phyloP scores from a whole-genome alignment of 805 yeast genomes.

The Saturnispora sekii region DNA sequence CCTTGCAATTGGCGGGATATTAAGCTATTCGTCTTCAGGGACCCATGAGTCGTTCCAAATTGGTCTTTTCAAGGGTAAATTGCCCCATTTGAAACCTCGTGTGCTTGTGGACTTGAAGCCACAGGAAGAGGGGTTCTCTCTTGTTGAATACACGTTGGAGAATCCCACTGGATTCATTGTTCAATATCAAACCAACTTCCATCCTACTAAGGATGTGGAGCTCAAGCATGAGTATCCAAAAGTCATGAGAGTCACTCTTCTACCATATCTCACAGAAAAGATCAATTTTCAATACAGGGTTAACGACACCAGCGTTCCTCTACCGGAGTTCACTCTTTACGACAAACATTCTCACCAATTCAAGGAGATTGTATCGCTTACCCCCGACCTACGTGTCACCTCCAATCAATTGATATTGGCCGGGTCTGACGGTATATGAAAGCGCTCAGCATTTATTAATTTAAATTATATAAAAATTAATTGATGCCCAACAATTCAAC shows the following conservation, averaged over 20 bases:
- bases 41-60: conserved; percentile 19
- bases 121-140: conserved; percentile 17
- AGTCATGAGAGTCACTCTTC: conserved; percentile 37
- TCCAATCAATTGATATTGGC: conserved; percentile 20
- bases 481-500: conserved; percentile 61
- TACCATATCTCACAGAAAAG: conserved; percentile 50
- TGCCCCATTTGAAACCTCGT: conserved; percentile 65
- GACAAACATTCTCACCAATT: conserved; percentile 62
- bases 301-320: conserved; percentile 20
- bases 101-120: conserved; percentile 34
- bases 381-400: conserved; percentile 21
- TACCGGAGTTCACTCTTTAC: conserved; percentile 57
- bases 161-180: conserved; percentile 68
- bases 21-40: conserved; percentile 11
- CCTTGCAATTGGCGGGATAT: conserved; percentile 14
- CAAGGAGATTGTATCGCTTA: conserved; percentile 41
- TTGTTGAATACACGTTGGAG: conserved; percentile 47
- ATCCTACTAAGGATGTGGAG: conserved; percentile 16
- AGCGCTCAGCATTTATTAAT: neutral
- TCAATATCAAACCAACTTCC: conserved; percentile 34
- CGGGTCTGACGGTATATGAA: too few relatives aligned
- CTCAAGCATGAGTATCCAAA: conserved; percentile 19
- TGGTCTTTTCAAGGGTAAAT: conserved; percentile 38
- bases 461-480: conserved; percentile 18
- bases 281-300: conserved; percentile 33